Base-by-base conservation (phyloP, 768 basidiomycete species). In the Symmetrospora coprosmae region DNA sequence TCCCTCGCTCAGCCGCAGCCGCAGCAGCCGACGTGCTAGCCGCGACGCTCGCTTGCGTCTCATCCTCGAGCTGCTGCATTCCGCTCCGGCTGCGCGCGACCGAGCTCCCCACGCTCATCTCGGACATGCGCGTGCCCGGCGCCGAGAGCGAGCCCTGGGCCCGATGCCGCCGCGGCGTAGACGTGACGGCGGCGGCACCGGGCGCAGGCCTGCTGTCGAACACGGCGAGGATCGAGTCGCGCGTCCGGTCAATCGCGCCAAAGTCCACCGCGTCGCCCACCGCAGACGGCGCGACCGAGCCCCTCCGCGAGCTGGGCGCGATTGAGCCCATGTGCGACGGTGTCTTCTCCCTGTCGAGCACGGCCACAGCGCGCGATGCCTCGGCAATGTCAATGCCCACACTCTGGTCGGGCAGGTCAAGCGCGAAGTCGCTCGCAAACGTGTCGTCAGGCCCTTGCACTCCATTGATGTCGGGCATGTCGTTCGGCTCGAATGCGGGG, bases 341-440 rank as follows among this genome's bases (percentile, higher is more conserved):
- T 25, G 55, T 58, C 41, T 58, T 58, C 5, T 58, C 43, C n/a
- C n/a, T n/a, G n/a, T n/a, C n/a, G n/a, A n/a, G n/a, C n/a, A n/a
- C n/a, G n/a, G n/a, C n/a, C 25, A 58, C 16, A 7, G 28, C 28
- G 5, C 31, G 4, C 7, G 45, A 25, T 8, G 45, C 45, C 27
- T 47, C 33, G 4, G 21, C 30, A 7, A 7, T 34, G 25, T 34
- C 49, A 7, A 47, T 2, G 3, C 40, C 43, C 16, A 28, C 21
- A 8, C 49, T 50, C 27, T 28, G 27, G 25, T 40, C 38, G 16
- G 23, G 48, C 21, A 50, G 34, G 61, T 83, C 82, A 72, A 90
- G 79, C 66, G 82, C 82, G 70, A 82, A 84, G 60, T 87, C 84
- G 31, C 86, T 84, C 49, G 80, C 68, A 19, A 73, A 73, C 1